Evolutionary conservation across 2,329 filamentous ascomycete species (phyloP).

Genomic region (Cytospora paraplurivora): DNA sequence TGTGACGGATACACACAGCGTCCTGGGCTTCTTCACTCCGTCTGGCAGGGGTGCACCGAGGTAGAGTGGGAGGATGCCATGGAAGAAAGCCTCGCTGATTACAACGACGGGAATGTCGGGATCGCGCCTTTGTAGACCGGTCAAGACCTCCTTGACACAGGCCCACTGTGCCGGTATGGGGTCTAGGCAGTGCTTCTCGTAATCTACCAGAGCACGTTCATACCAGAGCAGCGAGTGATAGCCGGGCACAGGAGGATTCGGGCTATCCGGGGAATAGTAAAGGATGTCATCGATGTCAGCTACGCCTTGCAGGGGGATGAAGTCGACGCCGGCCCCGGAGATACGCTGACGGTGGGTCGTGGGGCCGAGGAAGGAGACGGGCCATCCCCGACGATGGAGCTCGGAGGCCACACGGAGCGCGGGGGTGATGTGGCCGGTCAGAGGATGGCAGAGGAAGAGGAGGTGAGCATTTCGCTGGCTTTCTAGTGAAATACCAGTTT

Average conservation of each 20-base stretch:
- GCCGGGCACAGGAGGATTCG: conserved; percentile 30
- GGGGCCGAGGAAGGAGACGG: conserved; percentile 41
- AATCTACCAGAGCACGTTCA: conserved; percentile 39
- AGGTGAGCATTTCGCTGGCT: conserved; percentile 29
- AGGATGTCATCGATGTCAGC: conserved; percentile 41
- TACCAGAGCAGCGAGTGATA: conserved; percentile 35
- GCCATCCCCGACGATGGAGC: conserved; percentile 37
- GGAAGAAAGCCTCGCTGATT: conserved; percentile 42
- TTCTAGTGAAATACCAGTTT: neutral
- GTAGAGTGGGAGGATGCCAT: conserved; percentile 40
- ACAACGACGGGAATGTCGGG: conserved; percentile 35
- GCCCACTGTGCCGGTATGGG: conserved; percentile 41
- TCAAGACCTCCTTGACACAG: conserved; percentile 36
- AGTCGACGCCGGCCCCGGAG: conserved; percentile 37
- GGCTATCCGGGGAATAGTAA: conserved; percentile 35
- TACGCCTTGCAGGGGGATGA: conserved; percentile 37
- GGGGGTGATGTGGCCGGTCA: conserved; percentile 43
- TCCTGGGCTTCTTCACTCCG: conserved; percentile 31
- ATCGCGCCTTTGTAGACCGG: conserved; percentile 30
- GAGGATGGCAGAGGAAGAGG: conserved; percentile 40
- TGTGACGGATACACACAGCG: conserved; percentile 42
- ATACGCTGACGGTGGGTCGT: conserved; percentile 41
- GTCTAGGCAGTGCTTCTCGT: conserved; percentile 37
- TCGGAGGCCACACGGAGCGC: conserved; percentile 39
- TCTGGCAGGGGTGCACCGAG: conserved; percentile 36